Evolutionary conservation across 2,329 filamentous ascomycete genomes (phyloP), one percentile per base, ranked within the genome.

Genomic region (Xylaria sp.): DNA sequence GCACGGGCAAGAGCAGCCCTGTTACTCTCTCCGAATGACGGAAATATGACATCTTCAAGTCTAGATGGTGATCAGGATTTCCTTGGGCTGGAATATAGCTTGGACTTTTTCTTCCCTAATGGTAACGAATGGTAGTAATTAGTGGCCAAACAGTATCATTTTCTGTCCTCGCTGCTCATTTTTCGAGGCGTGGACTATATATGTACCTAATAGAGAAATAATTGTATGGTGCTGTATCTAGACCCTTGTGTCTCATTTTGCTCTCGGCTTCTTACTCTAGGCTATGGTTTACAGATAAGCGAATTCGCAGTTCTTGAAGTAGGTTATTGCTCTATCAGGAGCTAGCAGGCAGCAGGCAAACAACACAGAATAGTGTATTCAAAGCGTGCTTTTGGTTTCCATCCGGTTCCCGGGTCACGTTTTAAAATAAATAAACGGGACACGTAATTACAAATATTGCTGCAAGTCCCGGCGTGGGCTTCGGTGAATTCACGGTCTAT

Each of bases 21-120:
- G 6, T 60, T 68, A 42, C 60, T 64, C 4, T 54, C 60, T 40
- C 57, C 63, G 6, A 65, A 67, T 23, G 69, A 75, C 48, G 64
- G 65, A 18, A 73, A 64, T 2, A 60, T 74, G 35, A 68, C 72
- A n/a, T 72, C 73, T 0, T 65, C 68, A 16, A 70, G 66, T 29
- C 25, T 76, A 21, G 65, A 73, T 54, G 64, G 65, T 37, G 69
- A 65, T 4, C 63, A 66, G 48, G 75, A 73, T 55, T 69, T 60
- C 23, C 75, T 66, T 44, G 76, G 66, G 1, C 54, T 75, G 25
- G 73, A 77, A 37, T 71, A 78, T 8, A 73, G 74, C 62, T 63
- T 77, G 4, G 74, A 78, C 16, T 75, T 75, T 62, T 75, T 78
- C 66, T 71, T 78, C 35, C 72, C 73, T 1, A 72, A 71, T 63